Evolutionary conservation across 2,329 filamentous ascomycete genomes (phyloP).

Genomic region (Xylariomycetidae sp.): DNA sequence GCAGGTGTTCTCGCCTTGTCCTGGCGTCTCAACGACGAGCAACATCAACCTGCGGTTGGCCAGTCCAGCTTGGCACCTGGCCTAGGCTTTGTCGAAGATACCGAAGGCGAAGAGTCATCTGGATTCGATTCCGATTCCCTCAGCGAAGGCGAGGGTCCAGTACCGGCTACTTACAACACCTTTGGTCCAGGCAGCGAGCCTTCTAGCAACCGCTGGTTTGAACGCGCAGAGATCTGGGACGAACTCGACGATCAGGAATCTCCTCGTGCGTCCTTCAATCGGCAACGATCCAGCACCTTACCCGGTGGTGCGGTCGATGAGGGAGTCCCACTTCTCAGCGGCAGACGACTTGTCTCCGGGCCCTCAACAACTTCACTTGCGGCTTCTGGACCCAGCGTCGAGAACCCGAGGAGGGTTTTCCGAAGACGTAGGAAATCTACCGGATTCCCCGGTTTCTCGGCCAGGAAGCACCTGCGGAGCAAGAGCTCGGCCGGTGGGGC

Average conservation of each 20-base stretch:
- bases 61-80: constrained; percentile 74
- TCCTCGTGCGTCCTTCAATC: constrained; percentile 32
- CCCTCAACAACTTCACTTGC: constrained; percentile 22
- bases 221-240: constrained; percentile 79
- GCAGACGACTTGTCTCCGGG: constrained; percentile 18
- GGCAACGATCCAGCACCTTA: constrained; percentile 44
- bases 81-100: constrained; percentile 71
- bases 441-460: constrained; percentile 56
- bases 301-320: constrained; percentile 32
- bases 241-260: constrained; percentile 72
- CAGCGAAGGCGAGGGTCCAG: constrained; percentile 35
- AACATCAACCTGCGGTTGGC: constrained; percentile 52
- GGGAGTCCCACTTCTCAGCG: constrained; percentile 32
- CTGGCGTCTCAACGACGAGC: constrained; percentile 83
- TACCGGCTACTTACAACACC: constrained; percentile 39
- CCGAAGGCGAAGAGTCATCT: constrained; percentile 53
- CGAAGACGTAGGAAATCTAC: constrained; percentile 51
- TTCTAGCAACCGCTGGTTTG: constrained; percentile 51
- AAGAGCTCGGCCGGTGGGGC: constrained; percentile 27
- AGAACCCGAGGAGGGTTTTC: constrained; percentile 23
- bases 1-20: constrained; percentile 85
- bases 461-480: constrained; percentile 35
- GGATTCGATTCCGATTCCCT: constrained; percentile 43
- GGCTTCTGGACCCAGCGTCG: constrained; percentile 13
- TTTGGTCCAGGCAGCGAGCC: constrained; percentile 40